phyloP scores from a whole-genome alignment of 2,329 filamentous ascomycete species.

The Paraphoma sp. region DNA sequence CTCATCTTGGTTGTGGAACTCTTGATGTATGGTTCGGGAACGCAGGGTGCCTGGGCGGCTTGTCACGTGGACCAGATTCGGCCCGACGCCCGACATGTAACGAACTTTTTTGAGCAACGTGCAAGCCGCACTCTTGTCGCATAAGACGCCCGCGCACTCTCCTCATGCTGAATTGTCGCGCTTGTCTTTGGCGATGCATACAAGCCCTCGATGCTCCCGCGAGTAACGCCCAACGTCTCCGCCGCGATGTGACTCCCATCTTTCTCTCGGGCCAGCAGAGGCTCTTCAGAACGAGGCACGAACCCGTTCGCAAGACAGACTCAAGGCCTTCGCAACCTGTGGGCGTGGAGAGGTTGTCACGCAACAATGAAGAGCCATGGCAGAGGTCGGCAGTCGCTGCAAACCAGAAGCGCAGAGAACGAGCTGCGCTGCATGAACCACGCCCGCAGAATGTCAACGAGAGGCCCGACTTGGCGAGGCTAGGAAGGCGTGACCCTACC shows the following conservation, averaged over 20 bases:
- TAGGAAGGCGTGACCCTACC: constrained; percentile 32
- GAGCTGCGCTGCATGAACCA: constrained; percentile 21
- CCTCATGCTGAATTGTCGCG: constrained; percentile 54
- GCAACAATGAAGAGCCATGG: constrained; percentile 30
- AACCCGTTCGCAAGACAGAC: constrained; percentile 12
- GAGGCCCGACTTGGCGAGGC: constrained; percentile 27
- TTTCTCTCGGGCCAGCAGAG: constrained; percentile 24
- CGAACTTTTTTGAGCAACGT: neutral
- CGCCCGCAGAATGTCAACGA: constrained; percentile 3
- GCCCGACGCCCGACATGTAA: constrained; percentile 8
- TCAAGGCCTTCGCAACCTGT: constrained; percentile 4
- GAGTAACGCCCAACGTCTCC: constrained; percentile 24
- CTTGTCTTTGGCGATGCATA: constrained; percentile 53
- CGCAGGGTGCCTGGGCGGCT: neutral
- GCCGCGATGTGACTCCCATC: constrained; percentile 26
- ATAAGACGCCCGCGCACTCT: constrained; percentile 17
- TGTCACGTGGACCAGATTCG: constrained; percentile 9
- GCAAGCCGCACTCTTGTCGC: constrained; percentile 1
- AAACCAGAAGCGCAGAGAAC: constrained; percentile 30
- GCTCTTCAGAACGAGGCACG: constrained; percentile 16
- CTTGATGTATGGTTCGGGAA: constrained; percentile 1
- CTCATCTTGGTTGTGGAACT: neutral
- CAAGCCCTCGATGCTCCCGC: constrained; percentile 48
- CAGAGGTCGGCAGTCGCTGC: constrained; percentile 30
- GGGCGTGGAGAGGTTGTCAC: constrained; percentile 16